These are phyloP conservation scores for Madurella mycetomatis DNA, from an alignment of 2,329 filamentous ascomycete genomes.

Conservation along the genomic window DNA sequence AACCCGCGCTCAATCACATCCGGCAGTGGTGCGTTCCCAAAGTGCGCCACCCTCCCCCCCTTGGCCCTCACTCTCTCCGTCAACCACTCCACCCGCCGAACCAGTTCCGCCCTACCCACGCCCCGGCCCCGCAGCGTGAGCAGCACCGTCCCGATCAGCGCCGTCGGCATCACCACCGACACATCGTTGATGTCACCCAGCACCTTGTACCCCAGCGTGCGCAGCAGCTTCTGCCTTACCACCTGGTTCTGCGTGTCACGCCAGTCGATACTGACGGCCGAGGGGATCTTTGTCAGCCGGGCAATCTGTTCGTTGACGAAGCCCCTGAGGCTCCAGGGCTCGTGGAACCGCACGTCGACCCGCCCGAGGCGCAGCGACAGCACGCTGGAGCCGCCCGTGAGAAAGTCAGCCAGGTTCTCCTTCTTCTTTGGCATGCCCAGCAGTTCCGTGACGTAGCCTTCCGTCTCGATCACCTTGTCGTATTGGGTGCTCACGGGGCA, in stretches of 20 bases:
- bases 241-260: conserved; percentile 46
- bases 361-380: conserved; percentile 83
- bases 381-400: conserved; percentile 80
- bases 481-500: conserved; percentile 97
- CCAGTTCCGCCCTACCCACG: conserved; percentile 80
- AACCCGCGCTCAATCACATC: conserved; percentile 84
- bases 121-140: conserved; percentile 87
- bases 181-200: conserved; percentile 92
- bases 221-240: conserved; percentile 67
- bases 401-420: conserved; percentile 84
- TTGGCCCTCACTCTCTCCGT: conserved; percentile 75
- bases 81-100: conserved; percentile 87
- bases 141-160: conserved; percentile 88
- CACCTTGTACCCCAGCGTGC: conserved; percentile 87
- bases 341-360: conserved; percentile 92
- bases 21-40: conserved; percentile 72
- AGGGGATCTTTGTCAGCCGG: conserved; percentile 49
- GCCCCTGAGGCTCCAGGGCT: conserved; percentile 84
- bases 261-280: conserved; percentile 42
- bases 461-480: conserved; percentile 97
- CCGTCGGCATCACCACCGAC: conserved; percentile 97
- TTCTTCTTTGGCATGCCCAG: conserved; percentile 93
- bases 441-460: conserved; percentile 92
- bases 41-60: conserved; percentile 89
- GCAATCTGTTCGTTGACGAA: conserved; percentile 76